A percentile compares a stretch with the other conserved stretches of the same genome.
phyloP scores from a whole-genome alignment of 176 grass and related monocot species.

The Eleusine indica region DNA sequence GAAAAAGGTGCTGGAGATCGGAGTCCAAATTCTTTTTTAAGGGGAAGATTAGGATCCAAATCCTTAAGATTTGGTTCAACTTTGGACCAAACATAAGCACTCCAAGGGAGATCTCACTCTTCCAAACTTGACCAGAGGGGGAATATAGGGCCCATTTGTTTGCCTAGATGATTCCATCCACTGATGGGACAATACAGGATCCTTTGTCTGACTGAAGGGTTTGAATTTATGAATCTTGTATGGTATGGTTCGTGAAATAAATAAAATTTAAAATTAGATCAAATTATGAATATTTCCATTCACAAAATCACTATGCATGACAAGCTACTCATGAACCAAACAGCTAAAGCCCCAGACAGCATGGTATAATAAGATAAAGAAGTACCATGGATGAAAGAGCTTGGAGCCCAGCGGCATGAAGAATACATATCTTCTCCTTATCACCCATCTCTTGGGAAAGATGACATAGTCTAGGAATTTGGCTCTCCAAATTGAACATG shows the following conservation, averaged over 20 bases:
- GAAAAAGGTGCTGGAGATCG: neutral
- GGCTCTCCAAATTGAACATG: constrained; percentile 97
- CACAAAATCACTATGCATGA: constrained; percentile 15
- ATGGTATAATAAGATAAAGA: constrained; percentile 10
- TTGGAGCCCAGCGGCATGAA: constrained; percentile 80
- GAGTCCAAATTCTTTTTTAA: neutral
- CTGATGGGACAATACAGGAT: neutral
- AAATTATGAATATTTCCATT: constrained; percentile 3
- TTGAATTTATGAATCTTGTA: constrained; percentile 22
- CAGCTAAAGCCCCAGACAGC: neutral
- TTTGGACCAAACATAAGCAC: neutral
- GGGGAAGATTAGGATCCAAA: neutral
- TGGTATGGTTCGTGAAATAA: neutral
- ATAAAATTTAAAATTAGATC: neutral
- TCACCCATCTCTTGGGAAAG: constrained; percentile 80
- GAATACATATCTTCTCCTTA: constrained; percentile 54
- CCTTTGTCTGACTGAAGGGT: neutral
- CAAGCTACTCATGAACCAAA: constrained; percentile 28
- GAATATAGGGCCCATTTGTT: neutral
- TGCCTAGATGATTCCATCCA: constrained; percentile 1
- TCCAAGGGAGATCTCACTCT: neutral
- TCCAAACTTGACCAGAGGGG: neutral
- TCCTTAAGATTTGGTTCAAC: neutral
- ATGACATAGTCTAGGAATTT: constrained; percentile 81
- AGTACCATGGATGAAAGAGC: constrained; percentile 97